These are phyloP conservation scores for Phytophthora macrochlamydospora DNA, from an alignment of 352 stramenopile species.

Conservation along the genomic window DNA sequence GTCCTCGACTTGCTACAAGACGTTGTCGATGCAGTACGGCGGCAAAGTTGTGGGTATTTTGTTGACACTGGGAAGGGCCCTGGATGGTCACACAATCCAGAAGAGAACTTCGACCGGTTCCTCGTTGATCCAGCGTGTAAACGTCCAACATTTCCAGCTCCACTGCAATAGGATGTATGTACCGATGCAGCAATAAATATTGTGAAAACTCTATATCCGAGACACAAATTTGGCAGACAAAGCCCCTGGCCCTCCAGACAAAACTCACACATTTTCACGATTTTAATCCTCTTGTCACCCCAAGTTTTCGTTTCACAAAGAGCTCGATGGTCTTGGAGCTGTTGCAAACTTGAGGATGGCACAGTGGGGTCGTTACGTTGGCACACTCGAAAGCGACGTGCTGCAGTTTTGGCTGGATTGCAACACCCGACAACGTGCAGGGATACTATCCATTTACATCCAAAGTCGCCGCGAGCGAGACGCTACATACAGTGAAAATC, in stretches of 20 bases:
- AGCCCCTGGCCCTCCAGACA: neutral
- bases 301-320: neutral
- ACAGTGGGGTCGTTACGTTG: neutral
- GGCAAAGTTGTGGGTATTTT: too few relatives aligned
- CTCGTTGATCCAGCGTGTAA: neutral
- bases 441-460: neutral
- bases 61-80: too few relatives aligned
- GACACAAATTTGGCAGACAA: neutral
- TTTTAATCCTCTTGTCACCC: neutral
- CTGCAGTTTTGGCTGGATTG: neutral
- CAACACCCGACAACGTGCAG: neutral
- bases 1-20: neutral
- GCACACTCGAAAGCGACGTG: neutral
- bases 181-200: too few relatives aligned
- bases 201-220: too few relatives aligned
- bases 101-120: neutral
- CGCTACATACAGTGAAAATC: too few relatives aligned
- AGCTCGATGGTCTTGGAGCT: neutral
- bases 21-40: neutral
- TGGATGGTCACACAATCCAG: neutral
- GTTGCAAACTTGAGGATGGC: neutral
- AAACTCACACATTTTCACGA: neutral
- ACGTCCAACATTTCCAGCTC: neutral
- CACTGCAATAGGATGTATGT: neutral
- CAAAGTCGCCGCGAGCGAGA: neutral